These are phyloP conservation scores for Haematococcus lacustris DNA, from an alignment of 139 green algal genomes.

Conservation along the genomic window DNA sequence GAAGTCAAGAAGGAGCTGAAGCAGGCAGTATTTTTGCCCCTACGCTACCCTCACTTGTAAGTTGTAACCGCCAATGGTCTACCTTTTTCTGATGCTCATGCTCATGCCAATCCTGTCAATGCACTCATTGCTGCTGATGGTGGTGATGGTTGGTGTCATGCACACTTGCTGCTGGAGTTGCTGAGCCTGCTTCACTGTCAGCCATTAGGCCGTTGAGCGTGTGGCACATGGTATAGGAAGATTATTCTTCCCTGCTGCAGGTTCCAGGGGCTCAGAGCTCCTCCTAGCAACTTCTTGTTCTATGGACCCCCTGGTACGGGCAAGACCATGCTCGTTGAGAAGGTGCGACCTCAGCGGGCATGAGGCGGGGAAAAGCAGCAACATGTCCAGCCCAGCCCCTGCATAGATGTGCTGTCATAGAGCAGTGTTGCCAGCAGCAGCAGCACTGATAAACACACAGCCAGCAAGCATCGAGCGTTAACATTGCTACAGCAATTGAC, in stretches of 20 bases:
- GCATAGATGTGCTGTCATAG: no score
- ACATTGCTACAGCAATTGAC: no score
- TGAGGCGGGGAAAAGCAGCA: no score
- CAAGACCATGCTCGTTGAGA: slow-evolving; percentile 63
- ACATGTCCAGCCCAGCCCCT: no score
- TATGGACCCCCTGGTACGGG: slow-evolving; percentile 52
- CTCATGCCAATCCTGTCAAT: background rate
- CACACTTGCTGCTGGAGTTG: background rate
- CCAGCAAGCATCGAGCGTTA: no score
- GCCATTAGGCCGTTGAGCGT: background rate
- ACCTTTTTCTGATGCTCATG: background rate
- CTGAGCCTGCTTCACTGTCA: background rate
- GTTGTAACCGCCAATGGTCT: background rate
- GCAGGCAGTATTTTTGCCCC: slow-evolving; percentile 43
- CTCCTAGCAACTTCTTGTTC: slow-evolving; percentile 45
- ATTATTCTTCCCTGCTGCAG: slow-evolving; percentile 5
- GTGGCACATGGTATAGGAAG: background rate
- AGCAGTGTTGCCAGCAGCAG: no score
- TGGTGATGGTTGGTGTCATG: background rate
- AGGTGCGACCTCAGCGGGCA: no score
- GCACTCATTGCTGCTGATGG: background rate
- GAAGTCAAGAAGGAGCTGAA: slow-evolving; percentile 40
- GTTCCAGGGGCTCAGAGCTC: slow-evolving; percentile 47
- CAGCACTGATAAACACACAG: no score
- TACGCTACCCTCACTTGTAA: slow-evolving; percentile 41